phyloP scores from a whole-genome alignment of 176 grass and related monocot genomes.

The sorghum (Sorghum bicolor) region DNA sequence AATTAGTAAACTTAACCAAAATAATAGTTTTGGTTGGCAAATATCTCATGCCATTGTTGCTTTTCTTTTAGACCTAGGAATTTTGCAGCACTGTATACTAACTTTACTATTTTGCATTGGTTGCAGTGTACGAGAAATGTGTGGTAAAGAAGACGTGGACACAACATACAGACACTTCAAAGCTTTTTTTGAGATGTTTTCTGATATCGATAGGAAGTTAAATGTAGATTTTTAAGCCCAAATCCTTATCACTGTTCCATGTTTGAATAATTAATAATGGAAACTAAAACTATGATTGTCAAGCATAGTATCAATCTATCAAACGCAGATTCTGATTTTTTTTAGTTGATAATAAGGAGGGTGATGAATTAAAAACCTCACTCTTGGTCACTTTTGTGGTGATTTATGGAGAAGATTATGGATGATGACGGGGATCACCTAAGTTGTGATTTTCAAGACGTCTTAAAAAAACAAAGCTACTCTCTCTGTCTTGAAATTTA shows the following conservation, averaged over 20 bases:
- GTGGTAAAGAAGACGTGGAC: conserved; percentile 83
- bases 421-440: background rate
- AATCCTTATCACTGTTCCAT: background rate
- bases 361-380: background rate
- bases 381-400: background rate
- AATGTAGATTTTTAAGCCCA: conserved; percentile 62
- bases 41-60: background rate
- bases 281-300: background rate
- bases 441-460: background rate
- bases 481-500: no score
- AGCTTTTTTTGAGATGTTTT: conserved; percentile 80
- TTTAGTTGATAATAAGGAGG: background rate
- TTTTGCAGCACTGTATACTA: background rate
- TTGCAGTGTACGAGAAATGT: conserved; percentile 87
- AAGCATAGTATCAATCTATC: background rate
- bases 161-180: conserved; percentile 74
- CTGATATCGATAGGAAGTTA: conserved; percentile 67
- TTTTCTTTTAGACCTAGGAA: background rate
- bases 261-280: conserved; percentile 18
- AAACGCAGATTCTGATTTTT: background rate
- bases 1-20: background rate
- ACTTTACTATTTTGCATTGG: conserved; percentile 12
- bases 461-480: no score
- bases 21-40: background rate
- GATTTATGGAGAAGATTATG: background rate